Evolutionary conservation across 441 rosid species (phyloP), one percentile per base, ranked within the genome.

Genomic region (Gossypium trilobum): DNA sequence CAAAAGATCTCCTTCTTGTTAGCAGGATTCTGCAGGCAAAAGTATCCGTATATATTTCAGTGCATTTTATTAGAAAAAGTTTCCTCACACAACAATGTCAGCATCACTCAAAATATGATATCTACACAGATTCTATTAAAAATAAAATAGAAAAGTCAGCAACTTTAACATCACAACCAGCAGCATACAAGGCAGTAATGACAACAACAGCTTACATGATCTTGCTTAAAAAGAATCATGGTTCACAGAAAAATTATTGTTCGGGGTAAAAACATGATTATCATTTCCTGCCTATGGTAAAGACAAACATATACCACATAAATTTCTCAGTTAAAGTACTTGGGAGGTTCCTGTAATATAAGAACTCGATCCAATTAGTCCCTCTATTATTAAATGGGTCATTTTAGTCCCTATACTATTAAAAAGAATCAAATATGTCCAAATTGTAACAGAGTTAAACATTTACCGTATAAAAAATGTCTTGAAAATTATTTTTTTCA

Each of bases 1-100:
- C 89, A 88, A n/a, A 82, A 10, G 29, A 82, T 77, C 76, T 84
- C 86, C 82, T 54, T 84, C 78, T 83, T 89, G 70, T 86, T 69
- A 0, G 76, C 25, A 31, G 91, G 92, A 73, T 88, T 85, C 95
- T 90, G 90, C 79, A 71, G 14, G 76, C 31, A 50, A 56, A 76
- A 19, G 42, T 8, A 22, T 57, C 25, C 51, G 31, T 27, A 8
- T 4, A 42, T 19, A 10, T 14, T 19, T 70, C 7, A 66, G 56
- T 23, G 39, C 10, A 46, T 13, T 36, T 13, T 46, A 65, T 46
- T 20, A 44, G 36, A 65, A 11, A 42, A 25, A 23, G 2, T 20
- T 19, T 64, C 31, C 54, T 20, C 54, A 4, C 23, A 42, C n/a
- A n/a, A 4, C 25, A 63, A 20, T 22, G 25, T 31, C 50, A 5